Evolutionary conservation across 176 grass and related monocot species (phyloP).

Genomic region (Zizania latifolia): DNA sequence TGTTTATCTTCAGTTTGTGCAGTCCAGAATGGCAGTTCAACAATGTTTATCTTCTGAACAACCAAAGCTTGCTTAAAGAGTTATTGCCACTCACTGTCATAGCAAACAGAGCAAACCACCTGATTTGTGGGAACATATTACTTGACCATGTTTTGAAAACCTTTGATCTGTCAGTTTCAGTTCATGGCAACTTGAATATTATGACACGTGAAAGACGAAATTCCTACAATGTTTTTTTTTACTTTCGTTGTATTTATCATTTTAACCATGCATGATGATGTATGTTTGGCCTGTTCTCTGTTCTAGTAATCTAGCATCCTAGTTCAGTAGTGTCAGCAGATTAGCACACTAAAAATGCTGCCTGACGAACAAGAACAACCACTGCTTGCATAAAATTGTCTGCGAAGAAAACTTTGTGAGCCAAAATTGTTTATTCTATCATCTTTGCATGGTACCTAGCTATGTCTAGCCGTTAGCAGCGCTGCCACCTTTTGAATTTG

Average conservation of each 20-base stretch:
- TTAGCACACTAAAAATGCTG: background rate
- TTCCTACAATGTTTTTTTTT: background rate
- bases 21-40: too few species aligned
- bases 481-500: background rate
- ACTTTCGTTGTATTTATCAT: too few species aligned
- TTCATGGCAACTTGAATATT: background rate
- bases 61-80: background rate
- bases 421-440: too few species aligned
- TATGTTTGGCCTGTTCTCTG: too few species aligned
- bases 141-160: background rate
- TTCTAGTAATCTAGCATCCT: background rate
- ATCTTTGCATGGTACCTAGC: too few species aligned
- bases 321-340: background rate
- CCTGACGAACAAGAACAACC: too few species aligned
- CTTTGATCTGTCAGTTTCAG: background rate
- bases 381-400: too few species aligned
- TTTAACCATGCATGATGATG: too few species aligned
- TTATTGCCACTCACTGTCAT: background rate
- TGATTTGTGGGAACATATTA: background rate
- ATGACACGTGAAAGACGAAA: background rate
- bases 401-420: too few species aligned
- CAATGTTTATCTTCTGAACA: too few species aligned
- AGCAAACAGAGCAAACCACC: background rate
- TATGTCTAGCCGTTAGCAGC: background rate
- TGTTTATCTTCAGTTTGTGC: too few species aligned